phyloP scores from a whole-genome alignment of 176 grass and related monocot species.

The Luzula sylvatica region DNA sequence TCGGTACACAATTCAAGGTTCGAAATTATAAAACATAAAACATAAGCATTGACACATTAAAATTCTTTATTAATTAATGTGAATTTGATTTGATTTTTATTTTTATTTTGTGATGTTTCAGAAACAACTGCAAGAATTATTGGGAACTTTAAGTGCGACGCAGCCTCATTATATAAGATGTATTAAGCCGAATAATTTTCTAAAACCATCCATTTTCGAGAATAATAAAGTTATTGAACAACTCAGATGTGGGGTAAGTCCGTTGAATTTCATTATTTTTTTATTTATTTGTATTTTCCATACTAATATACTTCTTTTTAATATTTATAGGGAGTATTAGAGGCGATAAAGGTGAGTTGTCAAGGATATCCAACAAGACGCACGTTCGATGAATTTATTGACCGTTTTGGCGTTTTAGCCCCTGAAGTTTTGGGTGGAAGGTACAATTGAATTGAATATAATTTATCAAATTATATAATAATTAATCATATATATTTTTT shows the following conservation, averaged over 20 bases:
- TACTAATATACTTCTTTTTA: too few species aligned
- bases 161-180: slow-evolving; percentile 91
- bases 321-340: slow-evolving; percentile 87
- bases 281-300: slow-evolving; percentile 6
- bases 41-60: too few species aligned
- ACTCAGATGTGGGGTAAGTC: slow-evolving; percentile 91
- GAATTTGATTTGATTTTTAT: slow-evolving; percentile 6
- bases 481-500: too few species aligned
- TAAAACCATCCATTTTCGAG: slow-evolving; percentile 91
- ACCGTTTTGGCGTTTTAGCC: slow-evolving; percentile 83
- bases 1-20: slow-evolving; percentile 94
- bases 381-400: slow-evolving; percentile 82
- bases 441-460: slow-evolving; percentile 46
- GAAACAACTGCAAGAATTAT: slow-evolving; percentile 96
- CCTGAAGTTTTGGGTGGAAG: slow-evolving; percentile 66
- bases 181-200: slow-evolving; percentile 94
- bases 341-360: slow-evolving; percentile 97
- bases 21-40: slow-evolving; percentile 4
- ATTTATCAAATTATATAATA: too few species aligned
- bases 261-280: slow-evolving; percentile 21
- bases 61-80: too few species aligned
- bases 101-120: slow-evolving; percentile 40
- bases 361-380: slow-evolving; percentile 78
- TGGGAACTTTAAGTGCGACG: slow-evolving; percentile 80
- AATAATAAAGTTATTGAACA: slow-evolving; percentile 89